Evolutionary conservation across 139 green algal genomes (phyloP).

Genomic region (Chlorella sp.): DNA sequence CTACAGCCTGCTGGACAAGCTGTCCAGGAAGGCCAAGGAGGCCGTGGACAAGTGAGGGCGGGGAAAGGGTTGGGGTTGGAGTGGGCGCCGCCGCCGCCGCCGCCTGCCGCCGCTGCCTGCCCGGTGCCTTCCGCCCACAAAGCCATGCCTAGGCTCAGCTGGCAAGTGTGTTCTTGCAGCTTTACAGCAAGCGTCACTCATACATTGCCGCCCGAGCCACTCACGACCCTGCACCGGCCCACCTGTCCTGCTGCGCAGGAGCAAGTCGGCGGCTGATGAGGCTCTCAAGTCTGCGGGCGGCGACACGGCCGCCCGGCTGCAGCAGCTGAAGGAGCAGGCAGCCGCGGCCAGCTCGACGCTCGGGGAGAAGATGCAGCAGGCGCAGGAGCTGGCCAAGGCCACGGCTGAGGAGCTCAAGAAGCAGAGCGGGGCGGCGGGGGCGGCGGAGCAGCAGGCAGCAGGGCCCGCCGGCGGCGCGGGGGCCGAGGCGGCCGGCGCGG

Average conservation of each 20-base stretch:
- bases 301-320: conserved; percentile 6
- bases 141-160: no score
- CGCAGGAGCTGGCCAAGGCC: conserved; percentile 33
- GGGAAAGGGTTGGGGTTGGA: conserved; percentile 4
- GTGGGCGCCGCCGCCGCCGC: background rate
- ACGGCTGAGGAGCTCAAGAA: conserved; percentile 34
- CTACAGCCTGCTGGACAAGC: conserved; percentile 30
- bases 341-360: conserved; percentile 23
- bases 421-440: background rate
- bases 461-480: background rate
- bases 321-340: conserved; percentile 32
- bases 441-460: background rate
- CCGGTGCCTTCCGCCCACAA: background rate
- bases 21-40: conserved; percentile 18
- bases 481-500: background rate
- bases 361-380: conserved; percentile 13
- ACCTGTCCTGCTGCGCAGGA: background rate
- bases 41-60: conserved; percentile 21
- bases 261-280: conserved; percentile 17
- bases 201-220: no score
- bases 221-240: background rate
- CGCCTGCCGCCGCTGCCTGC: background rate
- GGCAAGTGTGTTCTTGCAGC: background rate
- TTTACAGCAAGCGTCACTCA: background rate
- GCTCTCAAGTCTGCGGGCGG: background rate